Percentiles rank a stretch among this genome's conserved stretches.
Evolutionary conservation across 805 yeast genomes (phyloP).

Genomic region (Sugiyamaella chiloensis): DNA sequence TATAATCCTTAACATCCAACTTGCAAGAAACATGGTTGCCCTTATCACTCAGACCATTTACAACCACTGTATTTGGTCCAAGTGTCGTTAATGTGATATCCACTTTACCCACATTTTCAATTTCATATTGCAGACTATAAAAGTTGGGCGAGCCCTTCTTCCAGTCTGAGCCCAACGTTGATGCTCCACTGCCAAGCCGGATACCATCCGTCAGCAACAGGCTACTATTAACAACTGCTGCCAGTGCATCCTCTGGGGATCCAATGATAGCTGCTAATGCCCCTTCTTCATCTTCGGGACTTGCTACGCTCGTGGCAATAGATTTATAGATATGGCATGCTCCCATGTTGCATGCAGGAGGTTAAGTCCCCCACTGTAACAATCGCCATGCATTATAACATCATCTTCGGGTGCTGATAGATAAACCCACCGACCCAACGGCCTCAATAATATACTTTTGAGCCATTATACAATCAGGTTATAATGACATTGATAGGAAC

Average conservation of each 20-base stretch:
- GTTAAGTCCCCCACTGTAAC: not conserved
- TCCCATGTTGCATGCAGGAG: slow-evolving; percentile 14
- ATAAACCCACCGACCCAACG: too few species aligned
- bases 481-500: slow-evolving; percentile 18
- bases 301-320: slow-evolving; percentile 12
- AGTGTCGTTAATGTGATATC: slow-evolving; percentile 18
- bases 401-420: too few species aligned
- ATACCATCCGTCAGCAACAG: slow-evolving; percentile 4
- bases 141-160: slow-evolving; percentile 20
- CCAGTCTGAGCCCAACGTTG: slow-evolving; percentile 12
- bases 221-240: slow-evolving; percentile 19
- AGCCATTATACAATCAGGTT: not conserved
- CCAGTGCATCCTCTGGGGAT: slow-evolving; percentile 23
- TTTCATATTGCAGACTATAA: slow-evolving; percentile 15
- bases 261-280: slow-evolving; percentile 9
- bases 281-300: slow-evolving; percentile 17
- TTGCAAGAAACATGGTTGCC: slow-evolving; percentile 14
- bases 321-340: slow-evolving; percentile 23
- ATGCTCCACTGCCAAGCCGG: not conserved
- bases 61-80: slow-evolving; percentile 14
- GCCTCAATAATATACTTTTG: too few species aligned
- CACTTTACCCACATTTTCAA: slow-evolving; percentile 4
- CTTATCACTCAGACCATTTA: slow-evolving; percentile 13
- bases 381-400: too few species aligned
- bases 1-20: slow-evolving; percentile 12